phyloP scores from a whole-genome alignment of 1,284 basidiomycete genomes.

The Leccinum insigne region DNA sequence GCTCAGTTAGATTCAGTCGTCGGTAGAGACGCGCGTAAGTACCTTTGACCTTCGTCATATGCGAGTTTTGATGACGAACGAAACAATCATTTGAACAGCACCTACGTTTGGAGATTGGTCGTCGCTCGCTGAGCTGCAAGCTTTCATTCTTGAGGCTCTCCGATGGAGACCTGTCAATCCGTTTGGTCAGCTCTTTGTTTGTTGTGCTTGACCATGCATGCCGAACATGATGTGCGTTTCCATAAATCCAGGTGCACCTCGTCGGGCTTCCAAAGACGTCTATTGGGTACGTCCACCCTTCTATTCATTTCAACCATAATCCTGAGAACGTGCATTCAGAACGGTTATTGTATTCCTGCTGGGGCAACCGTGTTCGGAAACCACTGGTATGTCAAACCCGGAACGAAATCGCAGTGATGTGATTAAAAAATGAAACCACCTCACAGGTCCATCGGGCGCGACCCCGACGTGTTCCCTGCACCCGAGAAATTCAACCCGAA shows the following conservation, averaged over 20 bases:
- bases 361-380: background rate
- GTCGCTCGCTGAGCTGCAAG: slow-evolving; percentile 24
- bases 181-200: slow-evolving; percentile 12
- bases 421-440: background rate
- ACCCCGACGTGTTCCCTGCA: slow-evolving; percentile 57
- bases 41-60: background rate
- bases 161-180: slow-evolving; percentile 33
- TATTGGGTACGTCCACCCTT: slow-evolving; percentile 17
- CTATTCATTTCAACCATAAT: background rate
- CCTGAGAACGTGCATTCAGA: slow-evolving; percentile 30
- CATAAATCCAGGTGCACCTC: slow-evolving; percentile 22
- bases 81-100: slow-evolving; percentile 10
- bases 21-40: slow-evolving; percentile 48
- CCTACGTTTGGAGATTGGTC: slow-evolving; percentile 28
- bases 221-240: background rate
- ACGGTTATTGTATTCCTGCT: slow-evolving; percentile 54
- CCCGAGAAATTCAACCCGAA: slow-evolving; percentile 59
- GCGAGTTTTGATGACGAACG: background rate
- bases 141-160: slow-evolving; percentile 28
- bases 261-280: slow-evolving; percentile 21
- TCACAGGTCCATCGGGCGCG: slow-evolving; percentile 49
- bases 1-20: slow-evolving; percentile 60
- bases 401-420: background rate
- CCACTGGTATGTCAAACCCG: slow-evolving; percentile 44
- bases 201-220: background rate